These are phyloP conservation scores for Aspergillus coremiiformis DNA, from an alignment of 495 filamentous ascomycete species.

Conservation along the genomic window DNA sequence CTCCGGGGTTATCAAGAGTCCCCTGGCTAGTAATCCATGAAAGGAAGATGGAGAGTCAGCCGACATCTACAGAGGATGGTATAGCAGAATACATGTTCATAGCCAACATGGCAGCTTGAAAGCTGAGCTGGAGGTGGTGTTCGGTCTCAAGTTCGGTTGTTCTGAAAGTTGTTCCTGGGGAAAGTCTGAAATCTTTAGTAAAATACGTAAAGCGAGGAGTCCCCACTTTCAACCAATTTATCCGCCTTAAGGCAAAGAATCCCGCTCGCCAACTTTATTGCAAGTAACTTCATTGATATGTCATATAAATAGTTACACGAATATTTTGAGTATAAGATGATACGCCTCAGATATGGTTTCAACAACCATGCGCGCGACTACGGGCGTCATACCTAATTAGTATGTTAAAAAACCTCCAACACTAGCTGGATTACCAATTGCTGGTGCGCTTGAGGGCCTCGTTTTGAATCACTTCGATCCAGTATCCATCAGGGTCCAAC, in stretches of 20 bases:
- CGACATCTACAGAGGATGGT: slow-evolving; percentile 14
- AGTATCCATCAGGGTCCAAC: slow-evolving; percentile 87
- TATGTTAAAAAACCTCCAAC: no score
- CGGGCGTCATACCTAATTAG: no score
- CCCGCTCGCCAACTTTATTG: no score
- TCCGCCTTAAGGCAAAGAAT: neutral
- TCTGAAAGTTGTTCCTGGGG: slow-evolving; percentile 4
- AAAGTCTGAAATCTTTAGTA: neutral
- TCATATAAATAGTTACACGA: neutral
- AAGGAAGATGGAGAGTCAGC: slow-evolving; percentile 7
- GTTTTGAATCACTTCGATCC: slow-evolving; percentile 84
- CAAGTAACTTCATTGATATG: neutral
- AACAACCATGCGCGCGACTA: neutral
- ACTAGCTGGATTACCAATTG: slow-evolving; percentile 42
- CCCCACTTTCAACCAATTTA: neutral
- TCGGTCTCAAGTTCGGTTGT: no score
- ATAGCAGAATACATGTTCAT: slow-evolving; percentile 8
- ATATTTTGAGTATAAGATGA: neutral
- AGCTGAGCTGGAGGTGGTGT: neutral
- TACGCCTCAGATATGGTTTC: neutral
- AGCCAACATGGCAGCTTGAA: neutral
- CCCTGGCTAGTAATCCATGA: neutral
- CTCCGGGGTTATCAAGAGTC: neutral
- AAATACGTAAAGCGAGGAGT: neutral
- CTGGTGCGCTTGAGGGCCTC: slow-evolving; percentile 42